Percentiles rank a stretch among this genome's conserved stretches.
phyloP scores from a whole-genome alignment of 768 basidiomycete genomes.

The Pholiota microspora region DNA sequence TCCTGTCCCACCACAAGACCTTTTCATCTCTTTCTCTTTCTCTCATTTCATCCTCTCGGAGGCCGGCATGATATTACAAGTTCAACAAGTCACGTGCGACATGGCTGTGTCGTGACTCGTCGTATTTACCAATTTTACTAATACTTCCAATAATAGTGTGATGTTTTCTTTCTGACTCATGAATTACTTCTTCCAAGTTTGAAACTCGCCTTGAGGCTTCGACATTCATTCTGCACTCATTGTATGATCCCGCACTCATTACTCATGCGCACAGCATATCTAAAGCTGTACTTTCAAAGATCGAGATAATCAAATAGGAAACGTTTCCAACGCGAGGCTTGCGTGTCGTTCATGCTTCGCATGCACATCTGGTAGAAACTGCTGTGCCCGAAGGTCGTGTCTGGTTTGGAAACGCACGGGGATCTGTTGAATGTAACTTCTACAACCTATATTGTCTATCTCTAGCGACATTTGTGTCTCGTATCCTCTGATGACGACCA shows the following conservation, averaged over 20 bases:
- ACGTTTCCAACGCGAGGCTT: slow-evolving; percentile 14
- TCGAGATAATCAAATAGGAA: slow-evolving; percentile 8
- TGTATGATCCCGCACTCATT: background rate
- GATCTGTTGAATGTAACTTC: background rate
- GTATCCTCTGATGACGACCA: slow-evolving; percentile 8
- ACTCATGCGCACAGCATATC: background rate
- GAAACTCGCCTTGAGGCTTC: slow-evolving; percentile 6
- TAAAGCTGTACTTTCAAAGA: slow-evolving; percentile 8
- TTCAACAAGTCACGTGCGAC: too few relatives aligned
- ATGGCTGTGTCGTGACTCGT: too few relatives aligned
- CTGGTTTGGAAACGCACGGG: background rate
- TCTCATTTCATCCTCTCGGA: too few relatives aligned
- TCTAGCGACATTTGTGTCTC: background rate
- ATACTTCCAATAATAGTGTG: too few relatives aligned
- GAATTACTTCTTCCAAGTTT: too few relatives aligned
- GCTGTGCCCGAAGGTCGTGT: background rate
- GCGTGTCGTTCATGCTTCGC: background rate
- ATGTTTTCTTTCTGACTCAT: too few relatives aligned
- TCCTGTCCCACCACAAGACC: too few relatives aligned
- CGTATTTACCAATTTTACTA: too few relatives aligned
- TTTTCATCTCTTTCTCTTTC: too few relatives aligned
- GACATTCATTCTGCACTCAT: slow-evolving; percentile 2
- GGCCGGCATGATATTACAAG: too few relatives aligned
- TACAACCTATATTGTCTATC: background rate
- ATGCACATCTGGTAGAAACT: too few relatives aligned